Conservation (phyloP, 345 rosid species). For the Murraya koenigii region DNA sequence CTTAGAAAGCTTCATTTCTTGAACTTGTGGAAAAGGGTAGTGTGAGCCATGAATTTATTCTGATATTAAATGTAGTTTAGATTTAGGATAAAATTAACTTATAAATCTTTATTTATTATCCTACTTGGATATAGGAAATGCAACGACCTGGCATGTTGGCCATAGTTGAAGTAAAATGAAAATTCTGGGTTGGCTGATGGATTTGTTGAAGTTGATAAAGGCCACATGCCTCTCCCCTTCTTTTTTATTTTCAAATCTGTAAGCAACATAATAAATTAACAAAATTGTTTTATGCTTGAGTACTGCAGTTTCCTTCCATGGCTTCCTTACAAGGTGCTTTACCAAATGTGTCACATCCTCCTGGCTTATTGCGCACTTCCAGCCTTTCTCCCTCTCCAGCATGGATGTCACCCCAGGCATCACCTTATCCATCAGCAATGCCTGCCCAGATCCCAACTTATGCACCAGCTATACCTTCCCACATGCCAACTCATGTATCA, state of each 20-base stretch:
- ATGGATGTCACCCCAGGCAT: constrained; percentile 47
- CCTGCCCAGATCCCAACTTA: constrained; percentile 42
- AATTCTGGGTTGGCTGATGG: not conserved
- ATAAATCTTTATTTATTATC: not conserved
- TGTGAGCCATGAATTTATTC: not conserved
- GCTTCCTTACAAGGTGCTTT: constrained; percentile 61
- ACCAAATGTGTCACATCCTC: constrained; percentile 48
- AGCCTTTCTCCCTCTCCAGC: constrained; percentile 39
- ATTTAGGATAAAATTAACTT: not conserved
- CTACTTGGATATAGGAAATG: not conserved
- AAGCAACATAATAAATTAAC: not conserved
- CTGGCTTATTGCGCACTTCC: constrained; percentile 40
- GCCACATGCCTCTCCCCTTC: not conserved
- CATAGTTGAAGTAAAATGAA: constrained; percentile 1
- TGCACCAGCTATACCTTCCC: constrained; percentile 43
- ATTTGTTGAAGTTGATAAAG: not conserved
- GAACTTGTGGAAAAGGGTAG: not conserved
- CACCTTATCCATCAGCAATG: constrained; percentile 40
- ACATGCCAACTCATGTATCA: constrained; percentile 19
- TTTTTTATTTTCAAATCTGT: not conserved
- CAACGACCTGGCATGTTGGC: not conserved
- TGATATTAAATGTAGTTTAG: not conserved
- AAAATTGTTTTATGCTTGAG: constrained; percentile 3
- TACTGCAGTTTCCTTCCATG: constrained; percentile 81
- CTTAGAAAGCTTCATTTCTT: not conserved